Conservation (phyloP, 495 filamentous ascomycete species). For the Penicillium longicatenatum region DNA sequence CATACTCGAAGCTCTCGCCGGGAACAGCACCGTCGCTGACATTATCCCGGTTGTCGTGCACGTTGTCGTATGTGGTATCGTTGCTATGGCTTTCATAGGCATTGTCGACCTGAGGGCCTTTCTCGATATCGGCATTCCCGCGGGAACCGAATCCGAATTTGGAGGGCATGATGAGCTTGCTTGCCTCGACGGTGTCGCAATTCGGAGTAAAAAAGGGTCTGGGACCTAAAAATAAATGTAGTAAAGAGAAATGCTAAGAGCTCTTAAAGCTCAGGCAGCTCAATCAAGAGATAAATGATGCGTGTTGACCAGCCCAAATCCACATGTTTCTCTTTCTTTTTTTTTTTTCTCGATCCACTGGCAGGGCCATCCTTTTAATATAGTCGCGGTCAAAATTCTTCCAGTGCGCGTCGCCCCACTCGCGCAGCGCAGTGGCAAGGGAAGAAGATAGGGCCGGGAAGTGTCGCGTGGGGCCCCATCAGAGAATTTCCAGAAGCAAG, state of each 20-base stretch:
- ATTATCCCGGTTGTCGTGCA: constrained; percentile 44
- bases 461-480: constrained; percentile 20
- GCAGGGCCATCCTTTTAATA: constrained; percentile 21
- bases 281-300: constrained; percentile 13
- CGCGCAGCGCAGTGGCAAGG: constrained; percentile 18
- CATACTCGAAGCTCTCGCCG: constrained; percentile 62
- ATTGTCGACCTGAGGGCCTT: constrained; percentile 40
- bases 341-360: constrained; percentile 18
- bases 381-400: constrained; percentile 24
- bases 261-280: constrained; percentile 22
- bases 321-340: constrained; percentile 32
- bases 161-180: too few relatives aligned
- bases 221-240: not conserved
- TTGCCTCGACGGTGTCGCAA: constrained; percentile 3
- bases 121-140: constrained; percentile 41
- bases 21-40: constrained; percentile 57
- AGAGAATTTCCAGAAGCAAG: constrained; percentile 24
- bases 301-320: constrained; percentile 11
- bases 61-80: constrained; percentile 7
- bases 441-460: constrained; percentile 11
- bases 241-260: constrained; percentile 7
- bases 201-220: constrained; percentile 5
- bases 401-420: constrained; percentile 22
- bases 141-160: constrained; percentile 29
- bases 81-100: constrained; percentile 33